Percentiles rank a stretch among this genome's conserved stretches.
phyloP scores from a whole-genome alignment of 2,329 filamentous ascomycete genomes.

The Sporothrix dimorphospora region DNA sequence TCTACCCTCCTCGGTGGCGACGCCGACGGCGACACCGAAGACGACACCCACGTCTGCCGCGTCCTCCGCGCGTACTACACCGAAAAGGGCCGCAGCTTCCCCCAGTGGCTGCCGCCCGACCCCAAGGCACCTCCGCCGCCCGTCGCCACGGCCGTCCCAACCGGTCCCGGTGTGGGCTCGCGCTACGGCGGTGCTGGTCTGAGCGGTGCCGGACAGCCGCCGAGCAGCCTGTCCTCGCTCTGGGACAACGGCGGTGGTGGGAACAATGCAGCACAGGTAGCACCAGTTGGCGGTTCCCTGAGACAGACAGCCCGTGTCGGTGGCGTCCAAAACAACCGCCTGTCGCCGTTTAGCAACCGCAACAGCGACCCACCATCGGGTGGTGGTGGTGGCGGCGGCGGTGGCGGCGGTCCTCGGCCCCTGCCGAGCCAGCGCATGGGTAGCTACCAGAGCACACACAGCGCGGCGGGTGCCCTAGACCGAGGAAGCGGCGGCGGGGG shows the following conservation, averaged over 20 bases:
- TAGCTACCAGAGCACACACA: constrained; percentile 67
- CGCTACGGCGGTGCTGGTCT: constrained; percentile 55
- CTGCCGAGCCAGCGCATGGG: constrained; percentile 73
- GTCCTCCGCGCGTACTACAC: constrained; percentile 91
- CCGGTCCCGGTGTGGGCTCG: constrained; percentile 54
- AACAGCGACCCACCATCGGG: constrained; percentile 36
- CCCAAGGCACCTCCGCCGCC: constrained; percentile 69
- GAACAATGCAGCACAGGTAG: constrained; percentile 40
- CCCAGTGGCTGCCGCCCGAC: constrained; percentile 85
- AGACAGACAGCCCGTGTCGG: constrained; percentile 44
- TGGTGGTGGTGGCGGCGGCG: background rate
- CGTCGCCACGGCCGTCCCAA: constrained; percentile 55
- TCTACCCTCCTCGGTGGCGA: constrained; percentile 71
- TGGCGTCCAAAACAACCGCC: constrained; percentile 35
- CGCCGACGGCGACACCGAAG: constrained; percentile 73
- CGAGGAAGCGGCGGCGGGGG: constrained; percentile 37
- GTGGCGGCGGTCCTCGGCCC: constrained; percentile 49
- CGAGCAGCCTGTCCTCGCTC: constrained; percentile 56
- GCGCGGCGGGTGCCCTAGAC: constrained; percentile 36
- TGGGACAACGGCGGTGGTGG: constrained; percentile 55
- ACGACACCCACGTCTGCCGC: constrained; percentile 93
- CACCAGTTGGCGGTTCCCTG: constrained; percentile 47
- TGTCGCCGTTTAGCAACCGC: constrained; percentile 35
- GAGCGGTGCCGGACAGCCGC: constrained; percentile 32
- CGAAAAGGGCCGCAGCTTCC: constrained; percentile 81